phyloP scores from a whole-genome alignment of 495 filamentous ascomycete genomes.

The Usnea hakonensis region DNA sequence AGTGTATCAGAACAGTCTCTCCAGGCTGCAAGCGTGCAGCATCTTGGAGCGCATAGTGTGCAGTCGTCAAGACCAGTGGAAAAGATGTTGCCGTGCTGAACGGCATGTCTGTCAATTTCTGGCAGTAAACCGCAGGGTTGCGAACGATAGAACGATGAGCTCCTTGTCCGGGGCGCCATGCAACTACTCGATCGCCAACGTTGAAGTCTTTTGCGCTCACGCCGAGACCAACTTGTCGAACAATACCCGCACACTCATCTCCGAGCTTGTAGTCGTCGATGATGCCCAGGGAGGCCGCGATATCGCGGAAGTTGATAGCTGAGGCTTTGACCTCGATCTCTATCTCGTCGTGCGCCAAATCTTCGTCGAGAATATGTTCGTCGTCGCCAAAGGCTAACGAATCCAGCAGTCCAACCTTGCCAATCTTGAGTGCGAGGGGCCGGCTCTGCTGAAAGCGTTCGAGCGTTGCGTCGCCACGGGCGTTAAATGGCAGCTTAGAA shows the following conservation, averaged over 20 bases:
- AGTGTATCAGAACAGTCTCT: conserved; percentile 38
- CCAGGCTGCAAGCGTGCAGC: conserved; percentile 28
- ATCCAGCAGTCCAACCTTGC: conserved; percentile 22
- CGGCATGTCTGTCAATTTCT: conserved; percentile 20
- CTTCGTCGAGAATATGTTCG: conserved; percentile 19
- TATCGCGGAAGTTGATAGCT: conserved; percentile 32
- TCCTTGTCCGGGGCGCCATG: conserved; percentile 25
- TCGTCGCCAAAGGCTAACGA: conserved; percentile 23
- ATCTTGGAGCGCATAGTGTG: conserved; percentile 30
- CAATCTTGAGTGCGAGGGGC: conserved; percentile 21
- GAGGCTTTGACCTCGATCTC: conserved; percentile 28
- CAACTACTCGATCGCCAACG: conserved; percentile 22
- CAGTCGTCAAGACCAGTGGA: conserved; percentile 31
- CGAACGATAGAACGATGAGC: conserved; percentile 25
- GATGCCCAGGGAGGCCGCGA: conserved; percentile 27
- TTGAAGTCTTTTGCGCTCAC: conserved; percentile 19
- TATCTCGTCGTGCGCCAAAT: conserved; percentile 26
- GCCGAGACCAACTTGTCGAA: conserved; percentile 17
- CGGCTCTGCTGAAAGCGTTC: conserved; percentile 20
- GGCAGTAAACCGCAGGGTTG: conserved; percentile 20
- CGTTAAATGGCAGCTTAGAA: conserved; percentile 13
- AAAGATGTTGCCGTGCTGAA: conserved; percentile 27
- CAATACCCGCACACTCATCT: conserved; percentile 25
- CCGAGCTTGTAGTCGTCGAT: conserved; percentile 28
- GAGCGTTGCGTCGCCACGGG: conserved; percentile 9